Percentiles rank a stretch among this genome's conserved stretches.
These are phyloP conservation scores for Saturnispora silvae DNA, from an alignment of 805 yeast genomes.

Conservation along the genomic window DNA sequence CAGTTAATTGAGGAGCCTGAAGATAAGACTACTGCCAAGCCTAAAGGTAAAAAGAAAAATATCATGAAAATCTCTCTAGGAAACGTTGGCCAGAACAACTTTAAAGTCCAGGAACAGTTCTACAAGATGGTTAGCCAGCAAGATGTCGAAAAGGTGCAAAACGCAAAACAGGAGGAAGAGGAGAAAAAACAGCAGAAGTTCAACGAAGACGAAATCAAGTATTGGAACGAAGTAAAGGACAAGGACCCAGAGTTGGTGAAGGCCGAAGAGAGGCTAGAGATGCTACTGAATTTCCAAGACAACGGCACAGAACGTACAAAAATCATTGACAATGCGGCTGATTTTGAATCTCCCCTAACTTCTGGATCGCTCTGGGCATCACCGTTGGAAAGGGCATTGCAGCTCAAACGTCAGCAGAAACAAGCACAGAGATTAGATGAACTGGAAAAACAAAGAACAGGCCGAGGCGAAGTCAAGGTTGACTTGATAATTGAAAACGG, in stretches of 20 bases:
- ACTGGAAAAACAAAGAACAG: conserved; percentile 46
- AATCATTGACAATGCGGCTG: conserved; percentile 89
- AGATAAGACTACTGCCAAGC: conserved; percentile 12
- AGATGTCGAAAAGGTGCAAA: conserved; percentile 25
- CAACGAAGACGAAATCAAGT: conserved; percentile 35
- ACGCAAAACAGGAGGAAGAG: conserved; percentile 28
- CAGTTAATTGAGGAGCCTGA: conserved; percentile 20
- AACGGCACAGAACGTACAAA: conserved; percentile 84
- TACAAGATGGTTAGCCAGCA: conserved; percentile 49
- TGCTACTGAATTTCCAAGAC: conserved; percentile 68
- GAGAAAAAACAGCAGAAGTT: conserved; percentile 30
- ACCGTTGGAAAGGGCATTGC: conserved; percentile 75
- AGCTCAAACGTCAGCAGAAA: conserved; percentile 77
- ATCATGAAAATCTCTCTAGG: conserved; percentile 45
- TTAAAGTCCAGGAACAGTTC: conserved; percentile 57
- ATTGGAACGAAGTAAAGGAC: conserved; percentile 29
- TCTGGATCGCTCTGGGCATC: conserved; percentile 70
- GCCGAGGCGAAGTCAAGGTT: conserved; percentile 65
- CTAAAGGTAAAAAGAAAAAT: conserved; percentile 27
- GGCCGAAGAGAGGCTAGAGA: conserved; percentile 70
- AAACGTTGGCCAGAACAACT: conserved; percentile 54
- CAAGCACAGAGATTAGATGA: conserved; percentile 55
- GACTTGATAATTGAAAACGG: conserved; percentile 76
- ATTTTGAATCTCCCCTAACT: conserved; percentile 47
- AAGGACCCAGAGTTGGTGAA: conserved; percentile 48